A percentile compares a stretch with the other conserved stretches of the same genome.
Conservation (phyloP, 345 rosid species). For the Pelargonium nanum region DNA sequence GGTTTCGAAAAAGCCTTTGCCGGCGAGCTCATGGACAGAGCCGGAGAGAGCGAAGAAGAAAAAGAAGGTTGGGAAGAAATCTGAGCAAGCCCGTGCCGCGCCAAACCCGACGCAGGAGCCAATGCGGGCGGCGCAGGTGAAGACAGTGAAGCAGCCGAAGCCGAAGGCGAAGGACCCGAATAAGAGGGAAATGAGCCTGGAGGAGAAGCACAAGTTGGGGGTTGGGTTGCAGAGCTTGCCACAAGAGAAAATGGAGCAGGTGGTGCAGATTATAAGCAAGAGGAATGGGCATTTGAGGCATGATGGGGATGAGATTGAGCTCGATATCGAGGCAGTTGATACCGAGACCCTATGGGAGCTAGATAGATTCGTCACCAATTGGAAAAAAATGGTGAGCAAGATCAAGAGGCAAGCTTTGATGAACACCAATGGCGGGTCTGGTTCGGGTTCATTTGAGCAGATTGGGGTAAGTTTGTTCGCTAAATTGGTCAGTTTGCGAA, state of each 20-base stretch:
- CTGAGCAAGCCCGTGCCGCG: background rate
- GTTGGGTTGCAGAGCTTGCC: conserved; percentile 27
- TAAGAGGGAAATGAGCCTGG: conserved; percentile 32
- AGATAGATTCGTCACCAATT: conserved; percentile 24
- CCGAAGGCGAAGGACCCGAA: conserved; percentile 30
- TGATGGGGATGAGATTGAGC: conserved; percentile 33
- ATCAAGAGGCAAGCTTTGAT: conserved; percentile 23
- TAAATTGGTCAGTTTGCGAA: background rate
- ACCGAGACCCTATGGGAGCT: conserved; percentile 39
- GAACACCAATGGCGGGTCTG: conserved; percentile 8
- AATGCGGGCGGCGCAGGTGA: conserved; percentile 6
- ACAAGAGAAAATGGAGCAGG: conserved; percentile 27
- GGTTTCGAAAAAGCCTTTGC: background rate
- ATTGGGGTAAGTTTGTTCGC: background rate
- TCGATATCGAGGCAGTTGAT: conserved; percentile 30
- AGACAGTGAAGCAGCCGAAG: conserved; percentile 21
- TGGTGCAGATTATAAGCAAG: conserved; percentile 25
- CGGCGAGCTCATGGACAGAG: conserved; percentile 9
- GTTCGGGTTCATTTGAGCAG: background rate
- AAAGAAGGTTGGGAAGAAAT: conserved; percentile 3
- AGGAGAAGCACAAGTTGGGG: conserved; percentile 32
- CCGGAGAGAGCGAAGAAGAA: conserved; percentile 6
- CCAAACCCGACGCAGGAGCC: background rate
- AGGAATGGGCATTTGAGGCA: conserved; percentile 20
- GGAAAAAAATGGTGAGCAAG: conserved; percentile 24